Evolutionary conservation across 1,284 basidiomycete genomes (phyloP).

Genomic region (Irpex sp.): DNA sequence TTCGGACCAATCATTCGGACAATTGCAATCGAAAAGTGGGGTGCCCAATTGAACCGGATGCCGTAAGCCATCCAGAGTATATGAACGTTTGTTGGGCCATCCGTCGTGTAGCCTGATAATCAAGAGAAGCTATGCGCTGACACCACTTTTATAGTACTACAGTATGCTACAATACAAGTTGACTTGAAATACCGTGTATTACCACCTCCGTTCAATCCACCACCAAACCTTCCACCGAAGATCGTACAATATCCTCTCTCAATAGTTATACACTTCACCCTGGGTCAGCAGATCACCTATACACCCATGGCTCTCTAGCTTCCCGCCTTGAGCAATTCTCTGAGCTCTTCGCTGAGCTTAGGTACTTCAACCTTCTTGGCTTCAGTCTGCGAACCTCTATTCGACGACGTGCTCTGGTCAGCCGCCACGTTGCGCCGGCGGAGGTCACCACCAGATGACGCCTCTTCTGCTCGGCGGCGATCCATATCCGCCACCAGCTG

Average conservation of each 20-base stretch:
- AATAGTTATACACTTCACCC: background rate
- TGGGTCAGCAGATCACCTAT: background rate
- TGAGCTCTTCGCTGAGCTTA: constrained; percentile 52
- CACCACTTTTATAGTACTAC: background rate
- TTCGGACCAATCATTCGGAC: background rate
- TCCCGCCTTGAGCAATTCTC: constrained; percentile 46
- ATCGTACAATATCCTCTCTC: background rate
- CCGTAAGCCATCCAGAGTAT: background rate
- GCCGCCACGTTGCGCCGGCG: constrained; percentile 14
- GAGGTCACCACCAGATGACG: constrained; percentile 8
- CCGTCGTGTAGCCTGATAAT: background rate
- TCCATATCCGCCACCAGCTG: constrained; percentile 90
- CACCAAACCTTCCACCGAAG: background rate
- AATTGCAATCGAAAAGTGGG: background rate
- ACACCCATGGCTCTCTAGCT: constrained; percentile 20
- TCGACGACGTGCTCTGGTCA: constrained; percentile 3
- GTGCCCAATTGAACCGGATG: background rate
- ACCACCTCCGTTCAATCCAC: background rate
- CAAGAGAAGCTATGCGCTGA: background rate
- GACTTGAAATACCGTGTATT: background rate
- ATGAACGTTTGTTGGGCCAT: background rate
- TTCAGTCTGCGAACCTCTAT: constrained; percentile 16
- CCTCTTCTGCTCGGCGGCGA: constrained; percentile 58
- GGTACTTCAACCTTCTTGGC: constrained; percentile 35
- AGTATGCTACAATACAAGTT: background rate